These are phyloP conservation scores for Xanthoparmelia taractica DNA, from an alignment of 495 filamentous ascomycete species.

Conservation along the genomic window DNA sequence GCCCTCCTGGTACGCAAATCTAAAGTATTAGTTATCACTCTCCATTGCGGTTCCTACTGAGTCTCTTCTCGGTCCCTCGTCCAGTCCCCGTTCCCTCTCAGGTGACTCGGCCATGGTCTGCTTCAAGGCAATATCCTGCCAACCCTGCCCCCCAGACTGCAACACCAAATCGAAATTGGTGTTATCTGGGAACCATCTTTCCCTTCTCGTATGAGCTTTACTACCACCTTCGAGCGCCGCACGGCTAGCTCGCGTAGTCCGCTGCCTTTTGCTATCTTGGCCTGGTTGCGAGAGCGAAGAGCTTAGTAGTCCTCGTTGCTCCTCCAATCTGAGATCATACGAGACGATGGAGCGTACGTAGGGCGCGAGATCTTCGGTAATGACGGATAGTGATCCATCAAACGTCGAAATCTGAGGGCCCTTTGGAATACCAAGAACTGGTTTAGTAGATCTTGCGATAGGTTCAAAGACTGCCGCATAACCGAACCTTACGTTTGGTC, in stretches of 20 bases:
- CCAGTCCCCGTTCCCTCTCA: slow-evolving; percentile 14
- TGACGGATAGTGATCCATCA: slow-evolving; percentile 54
- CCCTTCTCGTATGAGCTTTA: slow-evolving; percentile 61
- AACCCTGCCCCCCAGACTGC: slow-evolving; percentile 56
- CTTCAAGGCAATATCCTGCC: slow-evolving; percentile 45
- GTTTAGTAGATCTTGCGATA: slow-evolving; percentile 42
- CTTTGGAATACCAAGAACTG: slow-evolving; percentile 35
- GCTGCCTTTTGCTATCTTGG: slow-evolving; percentile 50
- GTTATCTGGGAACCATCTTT: slow-evolving; percentile 68
- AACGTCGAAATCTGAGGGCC: slow-evolving; percentile 50
- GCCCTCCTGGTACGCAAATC: not conserved
- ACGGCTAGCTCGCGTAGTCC: slow-evolving; percentile 72
- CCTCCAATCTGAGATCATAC: slow-evolving; percentile 61
- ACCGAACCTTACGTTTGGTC: not conserved
- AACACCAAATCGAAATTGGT: slow-evolving; percentile 57
- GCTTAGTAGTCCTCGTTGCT: slow-evolving; percentile 56
- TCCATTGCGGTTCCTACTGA: slow-evolving; percentile 11
- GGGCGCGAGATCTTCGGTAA: slow-evolving; percentile 72
- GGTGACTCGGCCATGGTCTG: slow-evolving; percentile 19
- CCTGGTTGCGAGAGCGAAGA: slow-evolving; percentile 50
- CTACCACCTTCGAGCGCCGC: slow-evolving; percentile 76
- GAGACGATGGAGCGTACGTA: slow-evolving; percentile 73
- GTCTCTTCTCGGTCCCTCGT: slow-evolving; percentile 9
- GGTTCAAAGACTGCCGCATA: slow-evolving; percentile 45
- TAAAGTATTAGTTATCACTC: slow-evolving; percentile 7